Percentiles rank a stretch among this genome's conserved stretches.
Conservation (phyloP, 164 flowering plant species). For the Liquidambar formosana region DNA sequence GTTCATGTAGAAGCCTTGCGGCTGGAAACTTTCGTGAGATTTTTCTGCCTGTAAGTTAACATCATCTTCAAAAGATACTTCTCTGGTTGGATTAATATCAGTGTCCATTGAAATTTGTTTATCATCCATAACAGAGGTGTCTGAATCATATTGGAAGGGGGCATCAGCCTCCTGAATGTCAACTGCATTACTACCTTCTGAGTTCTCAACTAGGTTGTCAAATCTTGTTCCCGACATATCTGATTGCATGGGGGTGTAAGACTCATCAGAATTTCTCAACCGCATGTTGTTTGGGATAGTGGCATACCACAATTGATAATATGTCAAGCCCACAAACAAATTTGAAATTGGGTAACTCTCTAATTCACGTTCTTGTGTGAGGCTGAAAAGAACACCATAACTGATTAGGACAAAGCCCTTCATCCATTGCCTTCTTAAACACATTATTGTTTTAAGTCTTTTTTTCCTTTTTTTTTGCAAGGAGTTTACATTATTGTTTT, state of each 20-base stretch:
- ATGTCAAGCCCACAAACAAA: slow-evolving; percentile 63
- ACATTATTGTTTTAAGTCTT: not conserved
- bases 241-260: slow-evolving; percentile 19
- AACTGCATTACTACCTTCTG: slow-evolving; percentile 28
- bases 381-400: slow-evolving; percentile 33
- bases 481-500: too few relatives aligned
- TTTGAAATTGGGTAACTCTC: slow-evolving; percentile 43
- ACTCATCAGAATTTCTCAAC: slow-evolving; percentile 29
- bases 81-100: slow-evolving; percentile 4
- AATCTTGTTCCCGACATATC: slow-evolving; percentile 24
- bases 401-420: not conserved
- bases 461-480: too few relatives aligned
- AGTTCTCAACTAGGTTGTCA: slow-evolving; percentile 15
- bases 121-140: slow-evolving; percentile 52
- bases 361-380: slow-evolving; percentile 40
- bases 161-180: slow-evolving; percentile 24
- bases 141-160: slow-evolving; percentile 31
- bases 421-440: not conserved
- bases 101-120: slow-evolving; percentile 18
- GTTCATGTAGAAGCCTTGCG: slow-evolving; percentile 29
- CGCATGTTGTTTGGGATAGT: slow-evolving; percentile 50
- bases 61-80: slow-evolving; percentile 18
- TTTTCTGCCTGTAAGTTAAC: slow-evolving; percentile 18
- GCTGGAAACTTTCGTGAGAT: slow-evolving; percentile 4
- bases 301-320: slow-evolving; percentile 66